Conservation (phyloP, 2,329 filamentous ascomycete genomes). For the Aspergillus brunneoviolaceus region DNA sequence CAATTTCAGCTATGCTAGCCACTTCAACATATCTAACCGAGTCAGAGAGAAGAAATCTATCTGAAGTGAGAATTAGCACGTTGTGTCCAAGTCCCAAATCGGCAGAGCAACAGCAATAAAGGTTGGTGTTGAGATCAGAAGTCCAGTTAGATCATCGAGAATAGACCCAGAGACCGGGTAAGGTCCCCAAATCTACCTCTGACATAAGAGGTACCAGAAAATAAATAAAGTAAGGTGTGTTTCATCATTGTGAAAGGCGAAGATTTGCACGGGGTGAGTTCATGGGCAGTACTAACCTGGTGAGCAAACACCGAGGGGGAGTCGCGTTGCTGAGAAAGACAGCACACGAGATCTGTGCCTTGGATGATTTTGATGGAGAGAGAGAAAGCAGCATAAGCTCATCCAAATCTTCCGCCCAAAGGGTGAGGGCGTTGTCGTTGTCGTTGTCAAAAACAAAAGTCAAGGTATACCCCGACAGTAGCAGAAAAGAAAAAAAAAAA, state of each 20-base stretch:
- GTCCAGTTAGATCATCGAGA: conserved; percentile 79
- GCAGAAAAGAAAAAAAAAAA: conserved; percentile 5
- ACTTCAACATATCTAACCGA: too few relatives aligned
- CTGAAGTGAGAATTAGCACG: conserved; percentile 16
- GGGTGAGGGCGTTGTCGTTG: too few relatives aligned
- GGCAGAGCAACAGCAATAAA: background rate
- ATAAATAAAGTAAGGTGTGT: conserved; percentile 56
- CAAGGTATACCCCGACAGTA: background rate
- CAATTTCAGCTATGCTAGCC: background rate
- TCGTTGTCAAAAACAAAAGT: too few relatives aligned
- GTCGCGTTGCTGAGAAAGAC: background rate
- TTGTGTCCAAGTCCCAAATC: conserved; percentile 6
- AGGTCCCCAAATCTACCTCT: conserved; percentile 49
- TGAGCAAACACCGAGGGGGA: background rate
- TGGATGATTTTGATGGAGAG: background rate
- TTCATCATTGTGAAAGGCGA: conserved; percentile 64
- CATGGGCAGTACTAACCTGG: conserved; percentile 7
- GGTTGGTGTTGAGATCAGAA: conserved; percentile 61
- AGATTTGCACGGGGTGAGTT: background rate
- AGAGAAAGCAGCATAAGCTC: conserved; percentile 5
- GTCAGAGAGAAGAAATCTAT: conserved; percentile 1
- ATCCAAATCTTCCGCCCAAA: too few relatives aligned
- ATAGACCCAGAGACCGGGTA: conserved; percentile 36
- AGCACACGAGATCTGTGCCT: background rate
- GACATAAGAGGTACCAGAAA: conserved; percentile 99